phyloP scores from a whole-genome alignment of 345 rosid genomes.

The Kernera saxatilis region DNA sequence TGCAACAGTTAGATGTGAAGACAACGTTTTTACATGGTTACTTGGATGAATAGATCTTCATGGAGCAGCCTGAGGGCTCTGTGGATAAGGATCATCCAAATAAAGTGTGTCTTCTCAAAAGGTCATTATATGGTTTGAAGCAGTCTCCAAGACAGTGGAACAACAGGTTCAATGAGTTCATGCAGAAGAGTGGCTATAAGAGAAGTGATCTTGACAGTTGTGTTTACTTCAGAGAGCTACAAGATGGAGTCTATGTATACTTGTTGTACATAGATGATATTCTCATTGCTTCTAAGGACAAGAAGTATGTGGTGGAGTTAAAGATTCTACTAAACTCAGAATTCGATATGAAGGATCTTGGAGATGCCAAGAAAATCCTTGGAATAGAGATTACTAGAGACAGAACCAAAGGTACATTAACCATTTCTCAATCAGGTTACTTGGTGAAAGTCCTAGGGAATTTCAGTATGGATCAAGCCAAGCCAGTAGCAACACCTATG shows the following conservation, averaged over 20 bases:
- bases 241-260: too few relatives aligned
- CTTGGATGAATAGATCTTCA: not conserved
- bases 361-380: not conserved
- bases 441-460: too few relatives aligned
- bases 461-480: not conserved
- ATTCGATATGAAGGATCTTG: not conserved
- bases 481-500: not conserved
- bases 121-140: not conserved
- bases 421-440: too few relatives aligned
- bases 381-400: too few relatives aligned
- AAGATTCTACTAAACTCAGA: not conserved
- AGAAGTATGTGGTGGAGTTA: fast-evolving
- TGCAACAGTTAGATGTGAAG: not conserved
- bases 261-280: too few relatives aligned
- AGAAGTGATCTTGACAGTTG: not conserved
- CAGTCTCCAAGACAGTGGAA: not conserved
- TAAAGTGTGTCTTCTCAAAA: not conserved
- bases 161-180: not conserved
- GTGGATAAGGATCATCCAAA: not conserved
- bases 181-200: fast-evolving
- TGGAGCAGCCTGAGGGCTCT: not conserved
- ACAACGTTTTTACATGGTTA: not conserved
- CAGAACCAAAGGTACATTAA: not conserved
- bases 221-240: not conserved
- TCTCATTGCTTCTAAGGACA: too few relatives aligned